Evolutionary conservation across 2,329 filamentous ascomycete species (phyloP).

Genomic region (Fusarium sororula): DNA sequence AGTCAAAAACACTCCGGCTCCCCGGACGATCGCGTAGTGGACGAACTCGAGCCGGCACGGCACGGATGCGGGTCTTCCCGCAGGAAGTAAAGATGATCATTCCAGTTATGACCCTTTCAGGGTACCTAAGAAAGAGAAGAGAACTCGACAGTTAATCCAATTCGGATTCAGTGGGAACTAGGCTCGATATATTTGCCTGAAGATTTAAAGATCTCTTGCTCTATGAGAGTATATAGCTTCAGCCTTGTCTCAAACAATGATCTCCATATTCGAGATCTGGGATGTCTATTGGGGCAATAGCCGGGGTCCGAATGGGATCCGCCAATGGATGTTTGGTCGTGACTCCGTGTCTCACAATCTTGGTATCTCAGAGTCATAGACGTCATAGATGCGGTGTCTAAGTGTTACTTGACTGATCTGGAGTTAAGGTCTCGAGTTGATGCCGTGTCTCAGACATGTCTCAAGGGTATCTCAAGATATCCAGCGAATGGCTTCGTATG

Average conservation of each 20-base stretch:
- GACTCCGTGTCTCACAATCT: not conserved
- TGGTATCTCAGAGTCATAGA: not conserved
- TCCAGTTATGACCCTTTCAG: not conserved
- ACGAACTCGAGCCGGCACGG: not conserved
- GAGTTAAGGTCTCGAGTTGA: not conserved
- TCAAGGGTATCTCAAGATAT: too few relatives aligned
- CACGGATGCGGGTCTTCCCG: not conserved
- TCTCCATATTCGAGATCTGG: not conserved
- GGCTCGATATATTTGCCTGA: not conserved
- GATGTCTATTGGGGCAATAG: not conserved
- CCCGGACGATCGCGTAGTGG: not conserved
- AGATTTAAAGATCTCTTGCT: not conserved
- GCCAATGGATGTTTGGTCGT: not conserved
- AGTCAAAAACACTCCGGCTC: not conserved
- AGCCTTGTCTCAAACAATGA: not conserved
- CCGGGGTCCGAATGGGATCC: fast-evolving
- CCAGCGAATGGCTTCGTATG: not conserved
- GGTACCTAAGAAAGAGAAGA: too few relatives aligned
- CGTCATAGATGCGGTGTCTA: not conserved
- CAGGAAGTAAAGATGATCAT: not conserved
- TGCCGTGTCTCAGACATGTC: not conserved
- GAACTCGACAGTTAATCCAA: too few relatives aligned
- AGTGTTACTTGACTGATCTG: too few relatives aligned
- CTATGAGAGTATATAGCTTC: too few relatives aligned
- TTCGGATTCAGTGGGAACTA: not conserved